phyloP scores from a whole-genome alignment of 495 filamentous ascomycete genomes.

The Chaetomidium leptoderma region DNA sequence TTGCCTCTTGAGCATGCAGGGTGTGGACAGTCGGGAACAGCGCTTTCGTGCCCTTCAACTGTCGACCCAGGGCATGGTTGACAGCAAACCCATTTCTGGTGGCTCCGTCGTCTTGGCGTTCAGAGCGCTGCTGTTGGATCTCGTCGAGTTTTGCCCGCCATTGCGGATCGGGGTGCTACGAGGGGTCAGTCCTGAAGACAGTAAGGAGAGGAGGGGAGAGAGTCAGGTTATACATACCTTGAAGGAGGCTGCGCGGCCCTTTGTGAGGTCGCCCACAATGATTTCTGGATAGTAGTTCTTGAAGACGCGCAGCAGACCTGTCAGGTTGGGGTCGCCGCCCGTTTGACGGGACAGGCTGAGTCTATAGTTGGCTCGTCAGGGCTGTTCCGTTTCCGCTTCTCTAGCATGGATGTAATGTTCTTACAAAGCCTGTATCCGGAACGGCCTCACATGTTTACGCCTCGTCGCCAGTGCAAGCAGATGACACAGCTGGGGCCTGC shows the following conservation, averaged over 20 bases:
- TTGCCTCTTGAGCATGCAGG: slow-evolving; percentile 62
- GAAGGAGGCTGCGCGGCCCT: slow-evolving; percentile 52
- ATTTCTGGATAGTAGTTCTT: slow-evolving; percentile 91
- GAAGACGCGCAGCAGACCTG: slow-evolving; percentile 75
- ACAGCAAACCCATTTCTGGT: slow-evolving; percentile 49
- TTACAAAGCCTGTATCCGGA: slow-evolving; percentile 76
- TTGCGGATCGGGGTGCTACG: slow-evolving; percentile 69
- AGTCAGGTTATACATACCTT: slow-evolving; percentile 35
- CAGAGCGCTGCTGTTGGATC: slow-evolving; percentile 58
- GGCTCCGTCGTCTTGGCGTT: slow-evolving; percentile 38
- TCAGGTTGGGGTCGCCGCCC: slow-evolving; percentile 68
- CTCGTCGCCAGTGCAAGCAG: slow-evolving; percentile 78
- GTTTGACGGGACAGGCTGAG: slow-evolving; percentile 56
- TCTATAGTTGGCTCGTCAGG: slow-evolving; percentile 38
- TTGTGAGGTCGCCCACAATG: slow-evolving; percentile 62
- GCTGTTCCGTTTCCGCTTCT: neutral
- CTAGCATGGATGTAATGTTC: slow-evolving; percentile 35
- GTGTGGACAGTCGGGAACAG: slow-evolving; percentile 70
- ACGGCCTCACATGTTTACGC: slow-evolving; percentile 82
- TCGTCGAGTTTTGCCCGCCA: slow-evolving; percentile 66
- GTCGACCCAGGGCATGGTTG: slow-evolving; percentile 44
- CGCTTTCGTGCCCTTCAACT: slow-evolving; percentile 40
- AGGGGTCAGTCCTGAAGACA: neutral
- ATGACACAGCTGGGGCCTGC: slow-evolving; percentile 65
- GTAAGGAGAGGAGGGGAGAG: neutral